These are phyloP conservation scores for Oemleria cerasiformis DNA, from an alignment of 306 rosid genomes.

Conservation along the genomic window DNA sequence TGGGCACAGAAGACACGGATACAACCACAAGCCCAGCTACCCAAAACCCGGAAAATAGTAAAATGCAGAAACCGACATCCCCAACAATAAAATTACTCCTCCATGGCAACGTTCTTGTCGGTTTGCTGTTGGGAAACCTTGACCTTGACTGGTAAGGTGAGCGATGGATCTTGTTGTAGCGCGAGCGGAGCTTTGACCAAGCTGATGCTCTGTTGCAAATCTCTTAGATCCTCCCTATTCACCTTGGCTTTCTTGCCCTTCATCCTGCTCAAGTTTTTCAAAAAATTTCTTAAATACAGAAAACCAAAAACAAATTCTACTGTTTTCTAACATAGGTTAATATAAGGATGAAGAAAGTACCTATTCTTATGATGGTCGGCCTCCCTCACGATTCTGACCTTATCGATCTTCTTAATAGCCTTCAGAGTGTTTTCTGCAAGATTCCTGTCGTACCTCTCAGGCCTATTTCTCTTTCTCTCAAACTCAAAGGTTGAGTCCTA, in stretches of 20 bases:
- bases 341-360: constrained; percentile 26
- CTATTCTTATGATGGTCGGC: constrained; percentile 45
- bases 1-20: background rate
- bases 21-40: background rate
- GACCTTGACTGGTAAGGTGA: constrained; percentile 55
- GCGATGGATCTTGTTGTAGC: constrained; percentile 44
- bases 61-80: background rate
- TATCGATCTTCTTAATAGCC: constrained; percentile 76
- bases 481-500: constrained; percentile 90
- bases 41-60: background rate
- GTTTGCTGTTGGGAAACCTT: constrained; percentile 37
- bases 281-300: constrained; percentile 6
- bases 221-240: constrained; percentile 36
- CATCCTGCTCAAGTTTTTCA: constrained; percentile 40
- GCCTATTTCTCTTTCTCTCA: constrained; percentile 89
- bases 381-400: constrained; percentile 55
- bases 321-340: background rate
- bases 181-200: constrained; percentile 58
- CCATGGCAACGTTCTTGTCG: constrained; percentile 49
- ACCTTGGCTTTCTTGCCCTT: constrained; percentile 39
- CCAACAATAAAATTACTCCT: constrained; percentile 45
- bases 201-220: constrained; percentile 41
- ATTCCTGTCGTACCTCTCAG: constrained; percentile 83
- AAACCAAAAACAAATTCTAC: constrained; percentile 3
- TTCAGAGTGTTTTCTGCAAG: constrained; percentile 44